phyloP scores from a whole-genome alignment of 441 rosid species.

The Metrosideros polymorpha region DNA sequence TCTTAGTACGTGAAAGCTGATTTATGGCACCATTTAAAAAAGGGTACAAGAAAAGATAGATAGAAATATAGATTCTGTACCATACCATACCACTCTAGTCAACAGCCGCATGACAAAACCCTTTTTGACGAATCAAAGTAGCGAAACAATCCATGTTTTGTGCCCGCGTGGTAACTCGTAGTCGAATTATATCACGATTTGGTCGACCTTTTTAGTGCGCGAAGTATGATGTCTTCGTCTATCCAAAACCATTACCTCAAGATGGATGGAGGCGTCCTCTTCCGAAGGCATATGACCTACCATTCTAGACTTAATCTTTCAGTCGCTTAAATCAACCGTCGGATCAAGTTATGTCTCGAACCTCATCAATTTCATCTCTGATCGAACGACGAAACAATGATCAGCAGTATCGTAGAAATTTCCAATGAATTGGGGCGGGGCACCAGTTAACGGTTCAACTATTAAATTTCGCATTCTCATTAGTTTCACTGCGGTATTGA shows the following conservation, averaged over 20 bases:
- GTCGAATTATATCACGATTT: background rate
- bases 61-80: background rate
- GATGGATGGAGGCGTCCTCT: no score
- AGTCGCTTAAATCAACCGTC: background rate
- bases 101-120: background rate
- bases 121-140: background rate
- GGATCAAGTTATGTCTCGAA: background rate
- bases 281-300: background rate
- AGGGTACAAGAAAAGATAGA: background rate
- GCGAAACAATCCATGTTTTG: background rate
- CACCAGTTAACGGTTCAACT: no score
- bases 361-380: background rate
- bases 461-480: no score
- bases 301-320: background rate
- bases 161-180: background rate
- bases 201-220: background rate
- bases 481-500: background rate
- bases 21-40: background rate
- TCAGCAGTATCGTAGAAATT: no score
- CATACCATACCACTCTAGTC: background rate
- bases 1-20: background rate
- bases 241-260: background rate
- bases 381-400: background rate
- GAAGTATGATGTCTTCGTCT: background rate
- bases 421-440: no score